Base-by-base conservation (phyloP, 2,329 filamentous ascomycete genomes). In the Alternaria viburni region DNA sequence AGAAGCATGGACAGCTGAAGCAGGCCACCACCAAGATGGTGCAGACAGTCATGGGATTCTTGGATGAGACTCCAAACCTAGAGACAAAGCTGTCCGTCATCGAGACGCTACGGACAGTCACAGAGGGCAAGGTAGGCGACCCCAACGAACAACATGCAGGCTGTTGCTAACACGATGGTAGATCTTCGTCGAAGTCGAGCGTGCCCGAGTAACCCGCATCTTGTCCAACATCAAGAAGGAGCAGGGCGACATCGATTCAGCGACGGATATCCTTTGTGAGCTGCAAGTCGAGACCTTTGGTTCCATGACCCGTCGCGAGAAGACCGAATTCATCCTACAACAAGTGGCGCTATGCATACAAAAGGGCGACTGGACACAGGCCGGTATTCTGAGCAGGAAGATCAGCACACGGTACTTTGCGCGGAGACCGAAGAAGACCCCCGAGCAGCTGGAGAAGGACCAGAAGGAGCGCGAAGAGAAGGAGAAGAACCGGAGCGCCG, bases 1-100 rank as follows among this genome's bases (percentile, higher is more conserved):
- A 99, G 90, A 99, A 99, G 86, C 96, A 99, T 91, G 93, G 94
- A 75, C 96, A 99, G 85, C 93, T 99, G 79, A 99, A 99, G 83
- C 96, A 98, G 83, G 96, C 96, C 77, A 96, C 94, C 76, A 98
- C 96, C 74, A 96, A 95, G 86, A 99, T 99, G 96, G 94, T 99
- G 65, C 96, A 99, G 86, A 91, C 90, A 51, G 93, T 97, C 67
- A 97, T 99, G 90, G 87, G 85, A 64, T 97, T 98, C 81, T 83
- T 99, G 76, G 91, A 97, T 77, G 89, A 91, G 50, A 93, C 93
- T 21, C 93, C 96, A 32, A 91, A 89, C 75, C 77, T 93, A 65
- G 93, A 97, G 72, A 93, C 89, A 36, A 99, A 98, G 84, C 86
- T 99, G 61, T 91, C 92, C 21, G 89, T 97, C 63, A 99, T 99